Evolutionary conservation across 2,329 filamentous ascomycete species (phyloP).

Genomic region (Ramichloridium luteum): DNA sequence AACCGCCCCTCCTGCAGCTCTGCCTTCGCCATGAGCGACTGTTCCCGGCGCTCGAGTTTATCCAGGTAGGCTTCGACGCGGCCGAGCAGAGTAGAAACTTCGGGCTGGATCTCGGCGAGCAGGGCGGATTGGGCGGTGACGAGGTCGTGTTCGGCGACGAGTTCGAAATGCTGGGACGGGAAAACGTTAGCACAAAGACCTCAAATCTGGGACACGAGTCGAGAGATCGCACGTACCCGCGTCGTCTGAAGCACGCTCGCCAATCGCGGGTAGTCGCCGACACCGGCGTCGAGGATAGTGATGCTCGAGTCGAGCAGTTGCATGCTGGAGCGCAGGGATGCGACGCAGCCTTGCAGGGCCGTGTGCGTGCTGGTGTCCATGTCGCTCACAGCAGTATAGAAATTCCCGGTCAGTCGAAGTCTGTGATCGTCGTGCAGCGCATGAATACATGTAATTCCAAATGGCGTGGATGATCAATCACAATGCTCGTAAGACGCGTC

Average conservation of each 20-base stretch:
- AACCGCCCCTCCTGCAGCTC: conserved; percentile 71
- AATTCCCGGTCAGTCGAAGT: too few species aligned
- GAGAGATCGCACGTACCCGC: conserved; percentile 43
- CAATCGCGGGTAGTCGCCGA: conserved; percentile 51
- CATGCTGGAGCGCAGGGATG: conserved; percentile 48
- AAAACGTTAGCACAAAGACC: too few species aligned
- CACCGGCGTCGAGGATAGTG: conserved; percentile 48
- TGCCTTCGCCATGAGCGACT: conserved; percentile 68
- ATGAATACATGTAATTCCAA: too few species aligned
- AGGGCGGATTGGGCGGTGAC: conserved; percentile 71
- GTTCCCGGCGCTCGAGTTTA: conserved; percentile 69
- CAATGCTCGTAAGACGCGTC: too few species aligned
- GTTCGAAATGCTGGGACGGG: conserved; percentile 70
- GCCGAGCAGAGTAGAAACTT: conserved; percentile 64
- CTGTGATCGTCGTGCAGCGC: too few species aligned
- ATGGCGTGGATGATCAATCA: too few species aligned
- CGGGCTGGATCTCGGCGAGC: conserved; percentile 80
- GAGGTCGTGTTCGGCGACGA: conserved; percentile 74
- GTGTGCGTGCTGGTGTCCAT: conserved; percentile 22
- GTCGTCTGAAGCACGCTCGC: conserved; percentile 52
- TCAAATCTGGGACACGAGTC: too few species aligned
- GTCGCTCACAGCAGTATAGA: too few species aligned
- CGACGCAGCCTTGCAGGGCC: conserved; percentile 47
- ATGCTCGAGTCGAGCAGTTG: conserved; percentile 51
- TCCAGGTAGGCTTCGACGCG: conserved; percentile 76